Conservation (phyloP, 306 rosid species). For the Adenanthera pavonina region DNA sequence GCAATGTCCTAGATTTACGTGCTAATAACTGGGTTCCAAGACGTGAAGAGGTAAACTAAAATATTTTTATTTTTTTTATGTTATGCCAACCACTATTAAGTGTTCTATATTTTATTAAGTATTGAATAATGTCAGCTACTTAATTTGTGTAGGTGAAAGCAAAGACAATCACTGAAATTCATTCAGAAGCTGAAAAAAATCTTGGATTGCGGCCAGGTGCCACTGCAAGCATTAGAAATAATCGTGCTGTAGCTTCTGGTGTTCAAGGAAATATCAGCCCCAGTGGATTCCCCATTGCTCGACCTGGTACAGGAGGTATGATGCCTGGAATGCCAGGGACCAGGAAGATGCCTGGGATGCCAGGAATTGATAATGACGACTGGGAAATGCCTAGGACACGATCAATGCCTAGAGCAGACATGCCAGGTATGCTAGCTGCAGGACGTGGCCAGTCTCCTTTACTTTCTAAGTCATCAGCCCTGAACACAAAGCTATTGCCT, state of each 20-base stretch:
- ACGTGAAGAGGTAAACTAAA: conserved; percentile 85
- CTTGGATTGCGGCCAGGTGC: conserved; percentile 99
- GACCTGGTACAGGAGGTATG: conserved; percentile 91
- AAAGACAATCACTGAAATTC: conserved; percentile 93
- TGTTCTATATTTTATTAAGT: neutral
- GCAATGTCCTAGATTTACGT: conserved; percentile 84
- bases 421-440: conserved; percentile 52
- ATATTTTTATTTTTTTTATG: neutral
- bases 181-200: conserved; percentile 91
- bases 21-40: conserved; percentile 91
- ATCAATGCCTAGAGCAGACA: conserved; percentile 73
- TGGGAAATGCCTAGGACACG: conserved; percentile 85
- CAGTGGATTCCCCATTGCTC: conserved; percentile 69
- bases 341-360: conserved; percentile 95
- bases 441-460: conserved; percentile 77
- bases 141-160: conserved; percentile 69
- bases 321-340: conserved; percentile 99
- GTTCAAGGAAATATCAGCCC: conserved; percentile 66
- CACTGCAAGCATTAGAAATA: conserved; percentile 79
- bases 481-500: conserved; percentile 77
- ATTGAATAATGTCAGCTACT: conserved; percentile 12
- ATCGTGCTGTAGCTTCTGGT: conserved; percentile 61
- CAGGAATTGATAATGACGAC: conserved; percentile 85
- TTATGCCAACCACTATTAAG: neutral
- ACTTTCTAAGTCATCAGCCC: conserved; percentile 57